phyloP scores from a whole-genome alignment of 768 basidiomycete species.

The Podaxis sp. region DNA sequence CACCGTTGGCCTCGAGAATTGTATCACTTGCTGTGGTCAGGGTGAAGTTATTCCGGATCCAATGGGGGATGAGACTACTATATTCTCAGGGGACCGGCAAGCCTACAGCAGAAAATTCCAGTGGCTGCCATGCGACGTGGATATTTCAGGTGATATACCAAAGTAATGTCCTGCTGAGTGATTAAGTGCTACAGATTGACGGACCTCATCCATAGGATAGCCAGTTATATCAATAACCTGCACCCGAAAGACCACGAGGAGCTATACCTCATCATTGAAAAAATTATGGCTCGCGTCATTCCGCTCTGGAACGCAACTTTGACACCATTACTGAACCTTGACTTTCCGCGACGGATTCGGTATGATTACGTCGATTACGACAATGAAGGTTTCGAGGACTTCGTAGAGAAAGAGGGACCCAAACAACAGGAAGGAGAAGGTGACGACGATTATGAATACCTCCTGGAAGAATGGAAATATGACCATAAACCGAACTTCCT shows the following conservation, averaged over 20 bases:
- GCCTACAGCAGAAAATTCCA: constrained; percentile 16
- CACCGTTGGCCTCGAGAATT: constrained; percentile 16
- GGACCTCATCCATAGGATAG: constrained; percentile 15
- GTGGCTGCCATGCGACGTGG: constrained; percentile 19
- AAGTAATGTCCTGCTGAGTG: constrained; percentile 18
- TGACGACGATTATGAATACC: too few relatives aligned
- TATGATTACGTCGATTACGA: not conserved
- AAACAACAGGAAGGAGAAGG: too few relatives aligned
- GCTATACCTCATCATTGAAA: constrained; percentile 23
- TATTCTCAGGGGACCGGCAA: not conserved
- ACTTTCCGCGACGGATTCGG: not conserved
- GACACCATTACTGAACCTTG: constrained; percentile 1
- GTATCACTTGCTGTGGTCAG: constrained; percentile 20
- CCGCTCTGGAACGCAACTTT: constrained; percentile 26
- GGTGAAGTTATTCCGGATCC: constrained; percentile 15
- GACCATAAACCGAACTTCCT: too few relatives aligned
- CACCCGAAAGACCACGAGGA: constrained; percentile 27
- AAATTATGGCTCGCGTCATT: too few relatives aligned
- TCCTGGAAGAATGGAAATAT: too few relatives aligned
- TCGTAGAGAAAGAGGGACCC: too few relatives aligned
- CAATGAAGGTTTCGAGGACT: not conserved
- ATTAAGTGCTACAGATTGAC: not conserved
- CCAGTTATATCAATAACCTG: constrained; percentile 38
- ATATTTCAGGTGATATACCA: constrained; percentile 16
- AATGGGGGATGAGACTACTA: not conserved